Conservation (phyloP, 2,329 filamentous ascomycete species). For the Emergomyces pasteurianus region DNA sequence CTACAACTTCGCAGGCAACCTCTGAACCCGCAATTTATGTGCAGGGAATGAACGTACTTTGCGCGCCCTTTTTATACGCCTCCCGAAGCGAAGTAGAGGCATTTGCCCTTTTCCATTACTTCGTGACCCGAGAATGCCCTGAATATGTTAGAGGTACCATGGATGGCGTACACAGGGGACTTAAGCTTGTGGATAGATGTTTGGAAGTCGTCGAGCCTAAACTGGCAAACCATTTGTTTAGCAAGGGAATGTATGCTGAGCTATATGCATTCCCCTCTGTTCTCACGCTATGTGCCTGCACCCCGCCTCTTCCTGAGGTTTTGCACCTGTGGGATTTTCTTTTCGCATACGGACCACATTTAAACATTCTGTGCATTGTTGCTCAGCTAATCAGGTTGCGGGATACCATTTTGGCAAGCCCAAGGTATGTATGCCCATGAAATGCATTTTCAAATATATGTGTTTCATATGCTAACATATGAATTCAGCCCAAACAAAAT, state of each 20-base stretch:
- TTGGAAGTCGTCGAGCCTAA: conserved; percentile 84
- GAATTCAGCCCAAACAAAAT: conserved; percentile 71
- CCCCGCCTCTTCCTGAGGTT: conserved; percentile 86
- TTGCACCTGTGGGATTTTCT: conserved; percentile 92
- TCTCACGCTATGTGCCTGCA: conserved; percentile 87
- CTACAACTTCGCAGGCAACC: conserved; percentile 43
- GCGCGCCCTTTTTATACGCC: conserved; percentile 88
- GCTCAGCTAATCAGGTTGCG: conserved; percentile 85
- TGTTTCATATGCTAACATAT: conserved; percentile 7
- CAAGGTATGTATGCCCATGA: conserved; percentile 51
- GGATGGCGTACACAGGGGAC: conserved; percentile 89
- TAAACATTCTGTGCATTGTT: conserved; percentile 94
- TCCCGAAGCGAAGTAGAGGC: conserved; percentile 91
- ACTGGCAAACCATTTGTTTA: conserved; percentile 69
- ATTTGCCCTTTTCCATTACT: conserved; percentile 77
- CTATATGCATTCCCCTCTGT: conserved; percentile 96
- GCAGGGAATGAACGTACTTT: conserved; percentile 97
- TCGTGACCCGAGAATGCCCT: conserved; percentile 78
- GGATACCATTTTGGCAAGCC: conserved; percentile 68
- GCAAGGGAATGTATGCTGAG: conserved; percentile 80
- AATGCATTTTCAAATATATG: neutral
- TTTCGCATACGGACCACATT: conserved; percentile 86
- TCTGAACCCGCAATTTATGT: conserved; percentile 77
- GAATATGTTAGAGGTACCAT: conserved; percentile 92
- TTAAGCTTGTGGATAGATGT: conserved; percentile 84